These are phyloP conservation scores for Paecilomyces niveus DNA, from an alignment of 2,329 filamentous ascomycete genomes.

Conservation along the genomic window DNA sequence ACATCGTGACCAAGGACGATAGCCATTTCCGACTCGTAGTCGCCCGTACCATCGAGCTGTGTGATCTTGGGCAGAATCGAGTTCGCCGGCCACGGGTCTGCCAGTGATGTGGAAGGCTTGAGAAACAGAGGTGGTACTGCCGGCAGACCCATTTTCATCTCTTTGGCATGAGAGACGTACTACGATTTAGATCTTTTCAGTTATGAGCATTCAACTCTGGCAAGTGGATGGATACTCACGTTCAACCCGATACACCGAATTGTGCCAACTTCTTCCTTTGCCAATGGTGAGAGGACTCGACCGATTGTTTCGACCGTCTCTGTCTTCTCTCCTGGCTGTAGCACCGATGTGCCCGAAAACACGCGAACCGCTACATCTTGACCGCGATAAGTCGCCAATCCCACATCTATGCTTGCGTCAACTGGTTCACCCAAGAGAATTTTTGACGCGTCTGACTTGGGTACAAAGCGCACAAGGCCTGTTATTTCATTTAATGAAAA, in stretches of 20 bases:
- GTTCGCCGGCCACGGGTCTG: slow-evolving; percentile 46
- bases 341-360: slow-evolving; percentile 53
- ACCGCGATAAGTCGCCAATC: slow-evolving; percentile 49
- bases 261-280: slow-evolving; percentile 45
- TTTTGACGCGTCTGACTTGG: slow-evolving; percentile 43
- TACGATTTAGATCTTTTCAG: slow-evolving; percentile 8
- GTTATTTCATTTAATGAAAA: slow-evolving; percentile 3
- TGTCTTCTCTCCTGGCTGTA: slow-evolving; percentile 48
- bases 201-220: not conserved
- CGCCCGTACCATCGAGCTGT: slow-evolving; percentile 47
- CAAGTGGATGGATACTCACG: slow-evolving; percentile 20
- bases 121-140: slow-evolving; percentile 52
- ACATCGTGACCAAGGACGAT: slow-evolving; percentile 48
- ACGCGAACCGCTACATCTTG: slow-evolving; percentile 50
- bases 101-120: slow-evolving; percentile 50
- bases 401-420: slow-evolving; percentile 49
- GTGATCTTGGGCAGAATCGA: slow-evolving; percentile 49
- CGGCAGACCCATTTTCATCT: slow-evolving; percentile 48
- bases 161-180: slow-evolving; percentile 46
- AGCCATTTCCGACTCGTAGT: slow-evolving; percentile 55
- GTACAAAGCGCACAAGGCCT: slow-evolving; percentile 56
- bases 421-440: slow-evolving; percentile 52
- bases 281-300: slow-evolving; percentile 46
- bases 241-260: slow-evolving; percentile 56
- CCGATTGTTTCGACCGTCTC: slow-evolving; percentile 28